Conservation (phyloP, 495 filamentous ascomycete species). For the Peziza echinospora region DNA sequence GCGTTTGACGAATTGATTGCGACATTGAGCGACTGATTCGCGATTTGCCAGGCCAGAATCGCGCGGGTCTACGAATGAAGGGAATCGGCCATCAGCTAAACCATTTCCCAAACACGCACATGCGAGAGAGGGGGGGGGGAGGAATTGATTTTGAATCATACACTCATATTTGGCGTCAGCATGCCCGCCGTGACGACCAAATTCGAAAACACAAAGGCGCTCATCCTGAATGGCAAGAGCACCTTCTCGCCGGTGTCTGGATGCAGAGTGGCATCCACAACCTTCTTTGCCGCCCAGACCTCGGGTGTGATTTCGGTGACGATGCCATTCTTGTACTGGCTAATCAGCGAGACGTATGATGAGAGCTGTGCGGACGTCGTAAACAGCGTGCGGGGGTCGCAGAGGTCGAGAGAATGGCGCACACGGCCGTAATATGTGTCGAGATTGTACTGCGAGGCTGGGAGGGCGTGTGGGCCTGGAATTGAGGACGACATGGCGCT, state of each 20-base stretch:
- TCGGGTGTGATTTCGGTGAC: slow-evolving; percentile 64
- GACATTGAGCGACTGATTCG: slow-evolving; percentile 94
- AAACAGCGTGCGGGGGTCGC: slow-evolving; percentile 50
- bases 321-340: slow-evolving; percentile 61
- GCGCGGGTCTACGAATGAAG: slow-evolving; percentile 66
- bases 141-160: too few species aligned
- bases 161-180: slow-evolving; percentile 66
- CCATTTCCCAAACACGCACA: slow-evolving; percentile 1
- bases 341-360: slow-evolving; percentile 54
- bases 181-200: slow-evolving; percentile 93
- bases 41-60: slow-evolving; percentile 82
- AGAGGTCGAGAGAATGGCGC: slow-evolving; percentile 66
- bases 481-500: slow-evolving; percentile 78
- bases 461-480: slow-evolving; percentile 65
- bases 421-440: slow-evolving; percentile 90
- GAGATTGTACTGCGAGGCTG: slow-evolving; percentile 77
- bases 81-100: slow-evolving; percentile 4
- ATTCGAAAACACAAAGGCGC: slow-evolving; percentile 81
- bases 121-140: slow-evolving; percentile 3
- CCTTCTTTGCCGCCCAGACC: slow-evolving; percentile 87
- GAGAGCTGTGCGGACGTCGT: slow-evolving; percentile 31
- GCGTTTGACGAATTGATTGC: slow-evolving; percentile 93
- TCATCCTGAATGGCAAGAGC: slow-evolving; percentile 92
- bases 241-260: slow-evolving; percentile 87
- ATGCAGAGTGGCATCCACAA: slow-evolving; percentile 86